Percentiles rank a stretch among this genome's conserved stretches.
phyloP scores from a whole-genome alignment of 306 rosid species.

The Fragaria nilgerrensis region DNA sequence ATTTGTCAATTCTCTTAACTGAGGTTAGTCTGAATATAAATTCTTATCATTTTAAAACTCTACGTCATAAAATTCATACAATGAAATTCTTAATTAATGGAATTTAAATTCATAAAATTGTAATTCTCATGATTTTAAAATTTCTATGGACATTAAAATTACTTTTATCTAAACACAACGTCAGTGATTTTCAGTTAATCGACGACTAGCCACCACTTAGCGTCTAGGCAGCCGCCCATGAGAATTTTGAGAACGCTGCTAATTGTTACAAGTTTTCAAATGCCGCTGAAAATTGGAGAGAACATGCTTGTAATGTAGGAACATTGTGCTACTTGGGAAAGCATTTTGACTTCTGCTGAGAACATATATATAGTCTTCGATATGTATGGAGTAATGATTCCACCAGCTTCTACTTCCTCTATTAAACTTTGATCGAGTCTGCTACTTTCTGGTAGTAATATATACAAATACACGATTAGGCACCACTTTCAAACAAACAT shows the following conservation, averaged over 20 bases:
- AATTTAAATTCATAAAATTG: too few species aligned
- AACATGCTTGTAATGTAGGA: conserved; percentile 24
- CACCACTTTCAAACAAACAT: conserved; percentile 31
- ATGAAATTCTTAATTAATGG: too few species aligned
- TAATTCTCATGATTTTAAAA: too few species aligned
- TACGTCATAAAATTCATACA: too few species aligned
- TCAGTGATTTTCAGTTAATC: too few species aligned
- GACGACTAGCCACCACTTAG: too few species aligned
- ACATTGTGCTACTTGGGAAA: conserved; percentile 23
- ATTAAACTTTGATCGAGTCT: conserved; percentile 25
- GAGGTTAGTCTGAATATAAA: too few species aligned
- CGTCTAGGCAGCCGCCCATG: too few species aligned
- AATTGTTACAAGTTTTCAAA: conserved; percentile 5
- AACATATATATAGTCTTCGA: conserved; percentile 12
- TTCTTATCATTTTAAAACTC: too few species aligned
- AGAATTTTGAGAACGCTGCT: neutral
- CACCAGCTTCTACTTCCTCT: conserved; percentile 19
- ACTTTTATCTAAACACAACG: too few species aligned
- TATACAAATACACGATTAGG: conserved; percentile 38
- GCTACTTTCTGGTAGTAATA: conserved; percentile 41
- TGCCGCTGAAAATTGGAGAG: neutral
- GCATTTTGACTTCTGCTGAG: conserved; percentile 34
- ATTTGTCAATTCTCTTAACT: too few species aligned
- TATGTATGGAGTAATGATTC: conserved; percentile 41
- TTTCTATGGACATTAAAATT: too few species aligned